Evolutionary conservation across 805 yeast species (phyloP), one percentile per base, ranked within the genome.

Genomic region (Wickerhamomyces queroliae): DNA sequence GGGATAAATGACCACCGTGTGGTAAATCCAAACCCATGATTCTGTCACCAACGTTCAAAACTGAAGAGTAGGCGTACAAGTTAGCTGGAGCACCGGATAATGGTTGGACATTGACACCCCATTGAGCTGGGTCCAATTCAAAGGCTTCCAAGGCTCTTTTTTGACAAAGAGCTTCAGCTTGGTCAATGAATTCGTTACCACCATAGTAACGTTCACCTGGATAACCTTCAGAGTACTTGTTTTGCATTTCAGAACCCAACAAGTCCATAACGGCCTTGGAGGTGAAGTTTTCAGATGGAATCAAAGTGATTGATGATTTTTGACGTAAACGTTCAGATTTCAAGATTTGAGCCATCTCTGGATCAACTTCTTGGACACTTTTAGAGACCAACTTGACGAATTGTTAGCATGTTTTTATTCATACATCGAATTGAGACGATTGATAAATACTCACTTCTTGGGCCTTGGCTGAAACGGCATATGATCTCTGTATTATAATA

Each of bases 121-220:
- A 91, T 61, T 82, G 69, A 33, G 73, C 83, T 27, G 93, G 75
- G 48, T 82, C 77, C 47, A 90, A 66, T 43, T 70, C 66, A 64
- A 88, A 91, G 10, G 95, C 89, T 54, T 83, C 76, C 44, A 91
- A 70, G 35, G 98, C 99, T 65, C 99, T 76, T 54, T 80, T 74
- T 67, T 89, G 96, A 69, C 98, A 91, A 43, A 91, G 69, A 12
- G 78, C 64, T 71, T 91, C 99, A 56, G 87, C 88, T 69, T 79
- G 74, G 69, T 91, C 99, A 56, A 91, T 91, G 67, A 79, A 83
- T 67, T 91, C 89, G 61, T 91, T 91, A 63, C 99, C 99, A 64
- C 99, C 99, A 62, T 91, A 91, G 72, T 91, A 91, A 64, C 99
- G 80, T 47, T 89, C 95, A 50, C 96, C 96, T 31, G 99, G 99